Base-by-base conservation (phyloP, 768 basidiomycete species). In the Porphyrellus cyaneotinctus region DNA sequence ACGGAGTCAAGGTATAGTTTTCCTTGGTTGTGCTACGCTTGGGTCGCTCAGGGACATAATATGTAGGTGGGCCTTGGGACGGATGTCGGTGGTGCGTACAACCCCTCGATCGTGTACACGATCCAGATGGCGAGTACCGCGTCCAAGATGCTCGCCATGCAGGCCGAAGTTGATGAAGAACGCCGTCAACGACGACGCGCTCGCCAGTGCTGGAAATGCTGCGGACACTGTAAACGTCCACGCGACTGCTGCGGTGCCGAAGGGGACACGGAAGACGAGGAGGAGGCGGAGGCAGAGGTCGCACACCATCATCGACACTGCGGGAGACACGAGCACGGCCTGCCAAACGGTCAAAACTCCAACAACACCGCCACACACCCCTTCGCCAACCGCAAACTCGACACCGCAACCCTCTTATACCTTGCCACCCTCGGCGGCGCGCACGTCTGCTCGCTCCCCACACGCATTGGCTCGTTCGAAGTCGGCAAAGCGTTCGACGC, bases 341-440 rank as follows among this genome's bases (percentile, higher is more conserved):
- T n/a, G n/a, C n/a, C n/a, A n/a, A n/a, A n/a, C n/a, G n/a, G n/a
- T n/a, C n/a, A n/a, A n/a, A n/a, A n/a, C n/a, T n/a, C n/a, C n/a
- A n/a, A n/a, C n/a, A n/a, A n/a, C 20, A 20, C 20, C 38, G n/a
- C 13, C 37, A 20, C 31, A 26, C 20, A 20, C 41, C 15, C 7
- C 14, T 85, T 86, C 60, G 69, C 76, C 1, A 73, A 77, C 56
- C 72, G 74, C n/a, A 85, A 85, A 53, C 76, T 97, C 3, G 71
- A 84, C 2, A 75, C 91, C 28, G 70, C 85, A 6, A 81, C 89
- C 1, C 74, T 95, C 39, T 74, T 97, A 44, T 86, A 92, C 74
- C 83, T 97, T 54, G 93, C 95, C 6, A 97, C 95, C 3, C 71
- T 87, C 11, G 95, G 95, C 24, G 95, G 95, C 2, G 94, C 95